These are phyloP conservation scores for Datisca glomerata DNA, from an alignment of 306 rosid species.

Conservation along the genomic window DNA sequence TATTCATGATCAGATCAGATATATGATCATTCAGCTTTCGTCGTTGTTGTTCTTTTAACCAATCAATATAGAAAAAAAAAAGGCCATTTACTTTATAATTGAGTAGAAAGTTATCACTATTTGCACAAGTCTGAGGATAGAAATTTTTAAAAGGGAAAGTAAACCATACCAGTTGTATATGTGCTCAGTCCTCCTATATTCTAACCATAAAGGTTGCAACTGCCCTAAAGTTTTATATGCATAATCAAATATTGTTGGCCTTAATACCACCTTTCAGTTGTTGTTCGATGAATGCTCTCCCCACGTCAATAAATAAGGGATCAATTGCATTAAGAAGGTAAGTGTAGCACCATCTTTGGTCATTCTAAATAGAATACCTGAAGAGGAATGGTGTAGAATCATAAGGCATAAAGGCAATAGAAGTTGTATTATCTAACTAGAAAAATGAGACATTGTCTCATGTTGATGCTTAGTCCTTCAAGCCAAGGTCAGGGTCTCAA, in stretches of 20 bases:
- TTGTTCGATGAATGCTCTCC: constrained; percentile 67
- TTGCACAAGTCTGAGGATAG: background rate
- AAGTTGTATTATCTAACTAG: too few relatives aligned
- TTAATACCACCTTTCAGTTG: constrained; percentile 58
- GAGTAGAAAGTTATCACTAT: background rate
- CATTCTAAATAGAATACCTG: constrained; percentile 77
- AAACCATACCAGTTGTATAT: constrained; percentile 72
- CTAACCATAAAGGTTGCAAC: constrained; percentile 24
- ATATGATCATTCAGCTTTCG: too few relatives aligned
- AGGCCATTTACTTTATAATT: background rate
- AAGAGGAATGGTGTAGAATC: constrained; percentile 8
- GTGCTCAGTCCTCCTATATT: constrained; percentile 78
- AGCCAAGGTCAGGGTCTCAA: too few relatives aligned
- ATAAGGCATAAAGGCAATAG: too few relatives aligned
- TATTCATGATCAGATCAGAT: too few relatives aligned
- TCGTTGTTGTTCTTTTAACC: too few relatives aligned
- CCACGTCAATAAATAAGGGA: constrained; percentile 73
- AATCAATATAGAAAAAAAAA: too few relatives aligned
- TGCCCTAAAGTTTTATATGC: constrained; percentile 7
- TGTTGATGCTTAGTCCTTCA: too few relatives aligned
- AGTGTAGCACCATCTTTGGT: constrained; percentile 78
- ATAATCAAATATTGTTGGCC: constrained; percentile 8
- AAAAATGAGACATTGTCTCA: too few relatives aligned
- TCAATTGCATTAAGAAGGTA: constrained; percentile 94
- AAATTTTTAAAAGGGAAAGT: constrained; percentile 4